Evolutionary conservation across 768 basidiomycete species (phyloP).

Genomic region (Termitomyces sp.): DNA sequence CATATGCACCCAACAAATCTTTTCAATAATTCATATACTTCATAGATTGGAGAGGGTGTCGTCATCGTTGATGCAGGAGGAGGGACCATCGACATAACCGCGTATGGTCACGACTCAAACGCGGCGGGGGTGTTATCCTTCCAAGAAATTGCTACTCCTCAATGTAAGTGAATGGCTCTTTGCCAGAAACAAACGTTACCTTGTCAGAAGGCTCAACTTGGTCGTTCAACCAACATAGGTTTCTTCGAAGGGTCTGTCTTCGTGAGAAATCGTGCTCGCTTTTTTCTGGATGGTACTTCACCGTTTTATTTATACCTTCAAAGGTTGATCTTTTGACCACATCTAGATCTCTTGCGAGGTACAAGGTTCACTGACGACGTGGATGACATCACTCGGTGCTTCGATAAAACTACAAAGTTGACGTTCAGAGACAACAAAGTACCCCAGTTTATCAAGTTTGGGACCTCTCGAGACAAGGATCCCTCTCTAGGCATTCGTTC

Average conservation of each 20-base stretch:
- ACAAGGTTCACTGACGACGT: conserved; percentile 37
- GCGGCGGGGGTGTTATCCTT: conserved; percentile 20
- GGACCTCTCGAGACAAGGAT: conserved; percentile 35
- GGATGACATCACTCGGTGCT: conserved; percentile 32
- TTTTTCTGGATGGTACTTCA: conserved; percentile 29
- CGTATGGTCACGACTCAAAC: conserved; percentile 32
- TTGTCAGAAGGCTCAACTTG: not conserved
- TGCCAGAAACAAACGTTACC: not conserved
- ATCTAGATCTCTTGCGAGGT: conserved; percentile 31
- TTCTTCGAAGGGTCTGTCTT: conserved; percentile 44
- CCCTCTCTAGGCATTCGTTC: conserved; percentile 30
- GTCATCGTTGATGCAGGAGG: conserved; percentile 57
- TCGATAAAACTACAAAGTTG: conserved; percentile 42
- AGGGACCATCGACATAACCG: conserved; percentile 56
- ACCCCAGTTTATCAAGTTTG: conserved; percentile 41
- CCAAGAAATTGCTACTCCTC: conserved; percentile 42
- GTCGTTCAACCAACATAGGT: conserved; percentile 23
- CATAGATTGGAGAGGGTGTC: conserved; percentile 38
- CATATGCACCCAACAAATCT: not conserved
- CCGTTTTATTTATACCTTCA: not conserved
- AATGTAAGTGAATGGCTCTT: conserved; percentile 26
- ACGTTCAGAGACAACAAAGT: conserved; percentile 30
- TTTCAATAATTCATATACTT: not conserved
- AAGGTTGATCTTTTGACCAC: not conserved
- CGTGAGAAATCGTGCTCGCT: conserved; percentile 34